A percentile compares a stretch with the other conserved stretches of the same genome.
phyloP scores from a whole-genome alignment of 805 yeast species.

The Aciculoconidium aculeatum region DNA sequence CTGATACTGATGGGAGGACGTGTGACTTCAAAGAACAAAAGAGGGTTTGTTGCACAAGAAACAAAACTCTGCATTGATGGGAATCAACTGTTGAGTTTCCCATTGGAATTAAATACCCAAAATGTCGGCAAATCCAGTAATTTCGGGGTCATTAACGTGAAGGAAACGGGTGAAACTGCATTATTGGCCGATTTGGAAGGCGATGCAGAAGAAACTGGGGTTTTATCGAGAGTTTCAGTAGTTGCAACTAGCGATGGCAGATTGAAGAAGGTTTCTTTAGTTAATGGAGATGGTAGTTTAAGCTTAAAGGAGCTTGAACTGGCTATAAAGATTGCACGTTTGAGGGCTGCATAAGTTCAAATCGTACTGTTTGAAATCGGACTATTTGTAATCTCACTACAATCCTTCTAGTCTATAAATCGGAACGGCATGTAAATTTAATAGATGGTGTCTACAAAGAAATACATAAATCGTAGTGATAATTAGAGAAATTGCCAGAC shows the following conservation, averaged over 20 bases:
- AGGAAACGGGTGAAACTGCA: slow-evolving; percentile 26
- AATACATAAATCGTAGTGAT: too few species aligned
- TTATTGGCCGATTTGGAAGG: slow-evolving; percentile 76
- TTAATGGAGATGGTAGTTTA: slow-evolving; percentile 39
- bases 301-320: slow-evolving; percentile 41
- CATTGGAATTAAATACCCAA: slow-evolving; percentile 26
- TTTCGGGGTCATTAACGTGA: slow-evolving; percentile 48
- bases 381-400: too few species aligned
- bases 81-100: slow-evolving; percentile 17
- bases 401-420: too few species aligned
- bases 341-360: slow-evolving; percentile 47
- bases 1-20: slow-evolving; percentile 7
- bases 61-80: slow-evolving; percentile 50
- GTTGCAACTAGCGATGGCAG: slow-evolving; percentile 22
- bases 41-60: slow-evolving; percentile 6
- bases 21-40: slow-evolving; percentile 4
- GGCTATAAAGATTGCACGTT: slow-evolving; percentile 43
- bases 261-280: slow-evolving; percentile 13
- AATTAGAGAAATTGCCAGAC: too few species aligned
- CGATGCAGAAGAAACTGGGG: slow-evolving; percentile 69
- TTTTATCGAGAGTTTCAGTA: slow-evolving; percentile 48
- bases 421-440: too few species aligned
- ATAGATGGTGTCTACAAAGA: too few species aligned
- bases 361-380: too few species aligned
- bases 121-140: slow-evolving; percentile 42